Evolutionary conservation across 1,284 basidiomycete species (phyloP).

Genomic region (Limonomyces culmigenus): DNA sequence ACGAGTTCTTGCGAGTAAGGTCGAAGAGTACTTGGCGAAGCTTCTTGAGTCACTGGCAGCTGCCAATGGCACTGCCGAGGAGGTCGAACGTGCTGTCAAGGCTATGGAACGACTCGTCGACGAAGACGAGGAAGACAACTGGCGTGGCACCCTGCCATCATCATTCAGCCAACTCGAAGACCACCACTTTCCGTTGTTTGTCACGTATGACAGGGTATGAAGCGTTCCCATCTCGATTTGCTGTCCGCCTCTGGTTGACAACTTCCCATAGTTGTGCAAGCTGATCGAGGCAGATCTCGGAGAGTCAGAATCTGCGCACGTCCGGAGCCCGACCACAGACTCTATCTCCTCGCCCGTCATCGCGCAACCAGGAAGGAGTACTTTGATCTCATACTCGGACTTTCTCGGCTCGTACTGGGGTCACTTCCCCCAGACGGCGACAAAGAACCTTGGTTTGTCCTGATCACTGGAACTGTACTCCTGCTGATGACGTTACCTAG

Average conservation of each 20-base stretch:
- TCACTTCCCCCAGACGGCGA: constrained; percentile 36
- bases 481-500: constrained; percentile 16
- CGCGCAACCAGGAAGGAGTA: too few species aligned
- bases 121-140: constrained; percentile 28
- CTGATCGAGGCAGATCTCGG: constrained; percentile 19
- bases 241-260: neutral
- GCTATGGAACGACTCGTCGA: constrained; percentile 20
- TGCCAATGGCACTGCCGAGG: constrained; percentile 19
- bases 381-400: constrained; percentile 27
- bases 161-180: constrained; percentile 41
- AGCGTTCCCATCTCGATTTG: too few species aligned
- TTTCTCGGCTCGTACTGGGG: constrained; percentile 47
- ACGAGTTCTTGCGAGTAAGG: constrained; percentile 41
- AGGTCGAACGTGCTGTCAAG: constrained; percentile 15
- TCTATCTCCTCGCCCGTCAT: neutral
- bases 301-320: neutral
- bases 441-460: constrained; percentile 36
- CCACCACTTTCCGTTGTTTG: constrained; percentile 52
- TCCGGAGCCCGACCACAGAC: neutral
- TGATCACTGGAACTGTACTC: neutral
- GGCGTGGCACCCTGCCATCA: constrained; percentile 29
- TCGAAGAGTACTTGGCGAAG: constrained; percentile 46
- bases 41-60: constrained; percentile 28
- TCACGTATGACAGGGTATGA: constrained; percentile 44
- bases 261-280: constrained; percentile 19